Evolutionary conservation across 768 basidiomycete genomes (phyloP).

Genomic region (Tricholoma sp.): DNA sequence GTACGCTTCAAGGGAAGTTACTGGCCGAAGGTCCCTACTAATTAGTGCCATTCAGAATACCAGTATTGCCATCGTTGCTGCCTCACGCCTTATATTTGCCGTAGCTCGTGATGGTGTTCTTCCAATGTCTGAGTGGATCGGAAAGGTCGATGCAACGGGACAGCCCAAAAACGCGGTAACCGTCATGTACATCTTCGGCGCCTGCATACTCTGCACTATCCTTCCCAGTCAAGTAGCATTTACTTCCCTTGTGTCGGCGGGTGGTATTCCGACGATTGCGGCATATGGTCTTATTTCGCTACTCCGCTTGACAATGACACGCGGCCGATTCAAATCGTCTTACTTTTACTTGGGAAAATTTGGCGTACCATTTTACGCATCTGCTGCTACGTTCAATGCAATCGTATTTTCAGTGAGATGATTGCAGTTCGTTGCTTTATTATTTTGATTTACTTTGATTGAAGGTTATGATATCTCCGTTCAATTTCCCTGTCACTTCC

Average conservation of each 20-base stretch:
- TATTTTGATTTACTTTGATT: constrained; percentile 9
- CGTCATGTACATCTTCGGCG: constrained; percentile 79
- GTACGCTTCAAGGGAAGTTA: constrained; percentile 32
- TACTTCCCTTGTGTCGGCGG: constrained; percentile 84
- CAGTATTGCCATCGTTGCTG: constrained; percentile 81
- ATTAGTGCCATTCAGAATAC: constrained; percentile 53
- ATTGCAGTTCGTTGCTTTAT: constrained; percentile 6
- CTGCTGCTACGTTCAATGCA: constrained; percentile 65
- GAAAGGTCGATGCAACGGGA: constrained; percentile 60
- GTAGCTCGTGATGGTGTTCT: constrained; percentile 93
- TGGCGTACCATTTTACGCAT: constrained; percentile 63
- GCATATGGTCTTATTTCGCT: constrained; percentile 82
- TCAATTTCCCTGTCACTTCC: constrained; percentile 77
- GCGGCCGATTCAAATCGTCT: constrained; percentile 65
- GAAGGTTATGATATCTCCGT: constrained; percentile 81
- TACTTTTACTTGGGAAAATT: constrained; percentile 68
- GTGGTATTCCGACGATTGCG: constrained; percentile 81
- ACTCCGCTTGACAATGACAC: constrained; percentile 75
- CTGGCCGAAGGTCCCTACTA: not conserved
- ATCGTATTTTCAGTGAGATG: constrained; percentile 64
- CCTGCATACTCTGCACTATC: constrained; percentile 77
- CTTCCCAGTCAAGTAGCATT: constrained; percentile 89
- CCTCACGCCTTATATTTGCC: constrained; percentile 85
- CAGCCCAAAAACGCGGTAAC: constrained; percentile 85
- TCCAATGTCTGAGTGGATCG: constrained; percentile 80